These are phyloP conservation scores for Suillus hirtellus DNA, from an alignment of 768 basidiomycete genomes.

Conservation along the genomic window DNA sequence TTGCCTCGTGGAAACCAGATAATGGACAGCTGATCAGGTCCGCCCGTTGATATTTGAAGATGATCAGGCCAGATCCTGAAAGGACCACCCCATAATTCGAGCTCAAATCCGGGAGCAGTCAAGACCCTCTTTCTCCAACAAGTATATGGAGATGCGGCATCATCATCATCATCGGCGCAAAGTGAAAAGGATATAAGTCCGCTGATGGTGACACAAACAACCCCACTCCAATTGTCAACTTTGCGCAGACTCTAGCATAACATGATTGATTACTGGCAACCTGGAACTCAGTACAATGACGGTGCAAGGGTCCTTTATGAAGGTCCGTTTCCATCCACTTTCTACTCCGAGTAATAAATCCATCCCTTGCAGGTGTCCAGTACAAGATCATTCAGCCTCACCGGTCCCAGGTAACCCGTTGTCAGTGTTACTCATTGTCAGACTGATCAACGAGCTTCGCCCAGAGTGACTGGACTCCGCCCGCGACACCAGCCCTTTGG, in stretches of 20 bases:
- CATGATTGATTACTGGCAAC: constrained; percentile 58
- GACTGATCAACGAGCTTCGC: constrained; percentile 8
- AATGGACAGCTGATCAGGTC: neutral
- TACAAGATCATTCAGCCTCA: constrained; percentile 79
- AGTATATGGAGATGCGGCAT: neutral
- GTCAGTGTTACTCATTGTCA: neutral
- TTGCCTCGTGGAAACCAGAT: constrained; percentile 6
- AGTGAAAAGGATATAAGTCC: constrained; percentile 1
- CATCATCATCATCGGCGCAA: neutral
- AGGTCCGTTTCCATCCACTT: constrained; percentile 37
- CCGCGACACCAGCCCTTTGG: constrained; percentile 66
- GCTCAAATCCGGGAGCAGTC: neutral
- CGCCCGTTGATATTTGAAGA: neutral
- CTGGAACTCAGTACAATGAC: constrained; percentile 57
- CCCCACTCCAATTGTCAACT: neutral
- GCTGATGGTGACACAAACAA: neutral
- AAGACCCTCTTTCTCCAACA: constrained; percentile 1
- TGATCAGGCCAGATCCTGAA: neutral
- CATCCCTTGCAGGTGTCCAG: constrained; percentile 36
- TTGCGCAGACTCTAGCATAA: constrained; percentile 2
- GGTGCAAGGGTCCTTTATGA: constrained; percentile 58
- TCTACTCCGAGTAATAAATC: constrained; percentile 13
- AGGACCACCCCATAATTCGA: neutral
- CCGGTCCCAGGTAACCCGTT: constrained; percentile 55
- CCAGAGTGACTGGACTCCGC: constrained; percentile 70